A percentile compares a stretch with the other conserved stretches of the same genome.
Evolutionary conservation across 208 protist species (phyloP).

Genomic region (Crithidia brevicula): DNA sequence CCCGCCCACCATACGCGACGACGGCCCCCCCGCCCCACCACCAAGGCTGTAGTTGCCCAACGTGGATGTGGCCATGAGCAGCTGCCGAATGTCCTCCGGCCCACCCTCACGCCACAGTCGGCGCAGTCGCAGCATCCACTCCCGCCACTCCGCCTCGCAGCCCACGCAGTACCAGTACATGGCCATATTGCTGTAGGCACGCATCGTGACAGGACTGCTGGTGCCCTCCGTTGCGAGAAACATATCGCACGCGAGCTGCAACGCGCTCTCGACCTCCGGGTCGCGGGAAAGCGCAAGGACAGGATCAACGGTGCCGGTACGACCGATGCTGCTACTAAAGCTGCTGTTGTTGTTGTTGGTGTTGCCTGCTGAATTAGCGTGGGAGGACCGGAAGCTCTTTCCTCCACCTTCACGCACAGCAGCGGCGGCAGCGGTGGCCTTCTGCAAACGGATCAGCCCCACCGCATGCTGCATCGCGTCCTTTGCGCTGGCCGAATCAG

Average conservation of each 20-base stretch:
- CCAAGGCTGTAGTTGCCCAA: background rate
- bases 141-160: constrained; percentile 31
- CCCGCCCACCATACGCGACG: background rate
- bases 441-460: constrained; percentile 26
- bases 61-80: constrained; percentile 15
- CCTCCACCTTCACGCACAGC: no score
- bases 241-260: constrained; percentile 29
- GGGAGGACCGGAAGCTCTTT: no score
- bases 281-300: constrained; percentile 13
- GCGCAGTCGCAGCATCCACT: constrained; percentile 34
- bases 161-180: constrained; percentile 42
- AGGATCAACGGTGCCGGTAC: background rate
- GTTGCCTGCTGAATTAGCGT: no score
- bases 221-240: constrained; percentile 26
- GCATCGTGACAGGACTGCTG: constrained; percentile 25
- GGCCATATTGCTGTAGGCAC: constrained; percentile 35
- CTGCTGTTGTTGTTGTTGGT: background rate
- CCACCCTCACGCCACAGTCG: constrained; percentile 27
- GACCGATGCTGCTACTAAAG: background rate
- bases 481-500: constrained; percentile 31
- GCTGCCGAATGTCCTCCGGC: constrained; percentile 35
- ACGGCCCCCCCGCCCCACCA: background rate
- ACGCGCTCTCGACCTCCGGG: constrained; percentile 2
- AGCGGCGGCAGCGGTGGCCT: no score
- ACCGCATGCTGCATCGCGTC: constrained; percentile 43